phyloP scores from a whole-genome alignment of 257 asterid species.

The Plantago major region DNA sequence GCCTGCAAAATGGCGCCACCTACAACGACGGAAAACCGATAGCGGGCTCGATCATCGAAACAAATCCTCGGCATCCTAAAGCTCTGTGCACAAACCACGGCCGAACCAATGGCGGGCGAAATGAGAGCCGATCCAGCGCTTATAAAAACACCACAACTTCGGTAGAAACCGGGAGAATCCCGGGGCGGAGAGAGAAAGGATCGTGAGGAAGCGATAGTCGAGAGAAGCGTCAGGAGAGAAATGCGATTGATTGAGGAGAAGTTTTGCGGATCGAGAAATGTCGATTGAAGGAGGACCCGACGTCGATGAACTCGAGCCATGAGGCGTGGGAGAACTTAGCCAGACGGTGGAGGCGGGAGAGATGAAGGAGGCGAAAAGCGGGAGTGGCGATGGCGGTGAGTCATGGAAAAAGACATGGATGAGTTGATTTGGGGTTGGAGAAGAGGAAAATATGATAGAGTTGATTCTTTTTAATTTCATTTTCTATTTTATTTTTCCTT shows the following conservation, averaged over 20 bases:
- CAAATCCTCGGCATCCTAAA: slow-evolving; percentile 72
- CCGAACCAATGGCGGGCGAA: slow-evolving; percentile 74
- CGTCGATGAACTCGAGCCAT: slow-evolving; percentile 74
- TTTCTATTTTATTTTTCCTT: too few relatives aligned
- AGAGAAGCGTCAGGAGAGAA: too few relatives aligned
- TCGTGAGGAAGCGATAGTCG: too few relatives aligned
- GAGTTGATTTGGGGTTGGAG: too few relatives aligned
- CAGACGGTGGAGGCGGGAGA: slow-evolving; percentile 53
- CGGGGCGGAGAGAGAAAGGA: too few relatives aligned
- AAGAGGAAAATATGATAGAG: too few relatives aligned
- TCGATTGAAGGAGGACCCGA: slow-evolving; percentile 67
- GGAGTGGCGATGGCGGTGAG: too few relatives aligned
- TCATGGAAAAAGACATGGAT: too few relatives aligned
- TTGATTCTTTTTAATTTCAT: too few relatives aligned
- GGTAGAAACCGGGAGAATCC: too few relatives aligned
- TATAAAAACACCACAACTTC: slow-evolving; percentile 83
- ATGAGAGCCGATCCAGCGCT: slow-evolving; percentile 73
- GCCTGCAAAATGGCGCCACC: slow-evolving; percentile 80
- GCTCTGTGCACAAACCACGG: slow-evolving; percentile 80
- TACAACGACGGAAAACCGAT: slow-evolving; percentile 67
- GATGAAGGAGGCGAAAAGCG: slow-evolving; percentile 63
- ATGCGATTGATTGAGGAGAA: too few relatives aligned
- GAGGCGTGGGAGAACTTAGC: slow-evolving; percentile 82
- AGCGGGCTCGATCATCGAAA: slow-evolving; percentile 66
- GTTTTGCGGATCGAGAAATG: slow-evolving; percentile 77